Evolutionary conservation across 257 asterid species (phyloP).

Genomic region (Ehretia macrophylla): DNA sequence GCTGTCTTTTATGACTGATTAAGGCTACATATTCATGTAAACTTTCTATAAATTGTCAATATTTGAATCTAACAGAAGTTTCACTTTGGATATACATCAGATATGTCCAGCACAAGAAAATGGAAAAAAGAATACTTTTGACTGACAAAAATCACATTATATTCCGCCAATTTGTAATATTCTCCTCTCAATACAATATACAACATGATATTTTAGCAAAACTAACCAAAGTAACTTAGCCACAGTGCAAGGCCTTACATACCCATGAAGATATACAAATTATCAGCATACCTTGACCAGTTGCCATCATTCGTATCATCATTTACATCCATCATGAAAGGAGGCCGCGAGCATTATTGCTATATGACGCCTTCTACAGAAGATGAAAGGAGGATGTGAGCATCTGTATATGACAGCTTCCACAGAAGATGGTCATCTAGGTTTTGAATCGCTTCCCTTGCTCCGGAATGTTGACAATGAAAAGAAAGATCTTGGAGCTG

Average conservation of each 20-base stretch:
- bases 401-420: slow-evolving; percentile 1
- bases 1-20: too few relatives aligned
- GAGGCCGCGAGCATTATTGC: neutral
- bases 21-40: neutral
- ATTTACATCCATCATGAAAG: neutral
- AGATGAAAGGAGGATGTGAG: neutral
- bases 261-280: slow-evolving; percentile 27
- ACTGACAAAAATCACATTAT: slow-evolving; percentile 56
- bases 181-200: slow-evolving; percentile 44
- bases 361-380: too few relatives aligned
- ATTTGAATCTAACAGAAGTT: slow-evolving; percentile 10
- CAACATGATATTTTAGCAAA: slow-evolving; percentile 35
- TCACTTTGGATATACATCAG: slow-evolving; percentile 23
- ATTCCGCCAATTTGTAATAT: slow-evolving; percentile 49
- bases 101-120: slow-evolving; percentile 11
- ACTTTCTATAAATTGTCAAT: slow-evolving; percentile 5
- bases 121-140: slow-evolving; percentile 30
- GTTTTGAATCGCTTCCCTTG: slow-evolving; percentile 89
- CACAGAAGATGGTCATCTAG: slow-evolving; percentile 39
- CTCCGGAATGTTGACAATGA: slow-evolving; percentile 82
- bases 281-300: slow-evolving; percentile 23
- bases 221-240: slow-evolving; percentile 18
- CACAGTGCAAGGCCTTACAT: slow-evolving; percentile 19
- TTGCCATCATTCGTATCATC: slow-evolving; percentile 6
- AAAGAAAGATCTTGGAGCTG: slow-evolving; percentile 94